Evolutionary conservation across 2,329 filamentous ascomycete species (phyloP).

Genomic region (Diaporthe citri): DNA sequence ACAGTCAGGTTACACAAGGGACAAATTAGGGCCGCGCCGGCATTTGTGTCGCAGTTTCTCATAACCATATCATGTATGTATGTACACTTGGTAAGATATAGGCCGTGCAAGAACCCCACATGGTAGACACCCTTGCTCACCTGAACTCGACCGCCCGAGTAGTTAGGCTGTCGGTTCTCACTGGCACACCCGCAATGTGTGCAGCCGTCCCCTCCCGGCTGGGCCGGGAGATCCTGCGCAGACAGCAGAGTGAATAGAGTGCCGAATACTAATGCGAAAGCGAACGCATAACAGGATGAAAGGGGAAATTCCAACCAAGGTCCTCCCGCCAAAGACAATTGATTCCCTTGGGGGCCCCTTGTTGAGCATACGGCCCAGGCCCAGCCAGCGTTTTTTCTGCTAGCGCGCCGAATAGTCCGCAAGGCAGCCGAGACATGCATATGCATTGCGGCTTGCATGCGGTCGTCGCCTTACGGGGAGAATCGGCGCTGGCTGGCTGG

Average conservation of each 20-base stretch:
- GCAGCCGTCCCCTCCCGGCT: neutral
- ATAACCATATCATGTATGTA: neutral
- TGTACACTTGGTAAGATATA: conserved; percentile 11
- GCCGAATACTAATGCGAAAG: conserved; percentile 7
- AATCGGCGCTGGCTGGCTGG: neutral
- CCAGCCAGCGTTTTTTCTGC: neutral
- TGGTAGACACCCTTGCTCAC: conserved; percentile 6
- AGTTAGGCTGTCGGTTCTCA: neutral
- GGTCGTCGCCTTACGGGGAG: conserved; percentile 28
- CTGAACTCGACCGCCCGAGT: conserved; percentile 17
- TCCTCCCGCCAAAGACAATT: neutral
- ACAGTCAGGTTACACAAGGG: conserved; percentile 24
- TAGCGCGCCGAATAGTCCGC: conserved; percentile 18
- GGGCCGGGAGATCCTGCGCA: neutral
- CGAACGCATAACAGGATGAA: neutral
- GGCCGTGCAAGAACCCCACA: conserved; percentile 8
- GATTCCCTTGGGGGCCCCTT: neutral
- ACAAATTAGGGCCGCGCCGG: conserved; percentile 2
- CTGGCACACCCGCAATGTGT: conserved; percentile 1
- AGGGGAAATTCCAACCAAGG: conserved; percentile 2
- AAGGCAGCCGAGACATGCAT: conserved; percentile 38
- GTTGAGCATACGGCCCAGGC: conserved; percentile 8
- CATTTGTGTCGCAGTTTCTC: conserved; percentile 5
- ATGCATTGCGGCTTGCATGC: conserved; percentile 27
- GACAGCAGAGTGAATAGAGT: neutral